phyloP scores from a whole-genome alignment of 2,329 filamentous ascomycete species.

The Penicillium sp. region DNA sequence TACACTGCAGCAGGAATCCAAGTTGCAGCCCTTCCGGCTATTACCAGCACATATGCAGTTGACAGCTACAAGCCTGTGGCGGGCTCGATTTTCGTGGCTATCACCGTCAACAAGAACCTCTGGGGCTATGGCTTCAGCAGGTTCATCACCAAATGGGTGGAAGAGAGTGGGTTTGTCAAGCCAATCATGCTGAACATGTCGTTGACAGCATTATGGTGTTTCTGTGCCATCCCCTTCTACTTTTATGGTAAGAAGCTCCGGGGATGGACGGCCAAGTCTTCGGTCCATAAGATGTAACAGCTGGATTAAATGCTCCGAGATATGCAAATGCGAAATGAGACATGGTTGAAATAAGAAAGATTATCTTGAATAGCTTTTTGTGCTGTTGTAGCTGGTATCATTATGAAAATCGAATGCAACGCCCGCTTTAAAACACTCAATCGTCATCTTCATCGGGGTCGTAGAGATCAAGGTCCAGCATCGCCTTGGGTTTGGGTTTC shows the following conservation, averaged over 20 bases:
- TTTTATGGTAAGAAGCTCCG: constrained; percentile 59
- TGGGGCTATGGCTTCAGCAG: constrained; percentile 62
- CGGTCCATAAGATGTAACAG: constrained; percentile 55
- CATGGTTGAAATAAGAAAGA: not conserved
- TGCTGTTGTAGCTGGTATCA: constrained; percentile 20
- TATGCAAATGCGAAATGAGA: not conserved
- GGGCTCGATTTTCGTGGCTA: constrained; percentile 58
- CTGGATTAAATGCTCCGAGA: not conserved
- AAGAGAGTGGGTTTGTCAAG: constrained; percentile 50
- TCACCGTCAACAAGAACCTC: constrained; percentile 64
- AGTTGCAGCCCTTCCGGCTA: constrained; percentile 59
- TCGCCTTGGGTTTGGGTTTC: constrained; percentile 41
- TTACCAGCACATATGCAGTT: constrained; percentile 58
- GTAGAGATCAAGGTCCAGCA: constrained; percentile 45
- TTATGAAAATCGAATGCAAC: constrained; percentile 11
- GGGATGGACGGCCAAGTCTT: constrained; percentile 54
- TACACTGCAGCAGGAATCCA: constrained; percentile 58
- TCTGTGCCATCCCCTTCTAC: constrained; percentile 56
- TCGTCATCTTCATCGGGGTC: constrained; percentile 48
- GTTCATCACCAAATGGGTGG: constrained; percentile 55
- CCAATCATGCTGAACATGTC: constrained; percentile 62
- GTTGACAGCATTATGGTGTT: constrained; percentile 54
- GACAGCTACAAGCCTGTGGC: constrained; percentile 65
- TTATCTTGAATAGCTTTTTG: not conserved
- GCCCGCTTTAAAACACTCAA: constrained; percentile 13